phyloP scores from a whole-genome alignment of 1,284 basidiomycete species.

The Ustilago hordei region DNA sequence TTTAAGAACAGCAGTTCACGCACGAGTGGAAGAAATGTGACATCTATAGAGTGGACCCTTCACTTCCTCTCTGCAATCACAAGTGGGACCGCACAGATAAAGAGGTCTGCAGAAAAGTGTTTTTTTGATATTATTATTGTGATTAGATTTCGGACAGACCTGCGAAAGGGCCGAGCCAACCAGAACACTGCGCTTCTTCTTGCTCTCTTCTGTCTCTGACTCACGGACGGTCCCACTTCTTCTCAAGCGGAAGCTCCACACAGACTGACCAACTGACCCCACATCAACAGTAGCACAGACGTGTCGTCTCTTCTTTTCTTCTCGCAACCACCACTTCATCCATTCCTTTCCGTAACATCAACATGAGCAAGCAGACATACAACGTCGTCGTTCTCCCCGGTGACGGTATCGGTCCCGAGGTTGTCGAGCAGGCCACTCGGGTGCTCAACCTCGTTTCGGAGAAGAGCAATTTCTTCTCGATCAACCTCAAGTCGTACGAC shows the following conservation, averaged over 20 bases:
- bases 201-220: slow-evolving; percentile 4
- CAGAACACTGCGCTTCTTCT: slow-evolving; percentile 15
- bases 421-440: slow-evolving; percentile 86
- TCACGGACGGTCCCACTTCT: slow-evolving; percentile 26
- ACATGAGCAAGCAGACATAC: slow-evolving; percentile 42
- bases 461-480: slow-evolving; percentile 75
- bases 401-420: slow-evolving; percentile 98
- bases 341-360: background rate
- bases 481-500: slow-evolving; percentile 77
- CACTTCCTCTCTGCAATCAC: background rate
- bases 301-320: background rate
- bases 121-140: background rate
- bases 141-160: slow-evolving; percentile 24
- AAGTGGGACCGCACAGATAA: background rate
- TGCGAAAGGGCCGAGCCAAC: slow-evolving; percentile 20
- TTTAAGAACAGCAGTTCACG: background rate
- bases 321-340: background rate
- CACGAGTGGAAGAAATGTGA: slow-evolving; percentile 24
- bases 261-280: background rate
- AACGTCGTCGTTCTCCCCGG: slow-evolving; percentile 79
- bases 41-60: background rate
- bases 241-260: slow-evolving; percentile 22
- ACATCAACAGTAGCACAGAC: background rate
- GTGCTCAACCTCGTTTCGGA: slow-evolving; percentile 83
- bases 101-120: slow-evolving; percentile 2